Conservation (phyloP, 805 yeast genomes). For the Starmera pachycereana region DNA sequence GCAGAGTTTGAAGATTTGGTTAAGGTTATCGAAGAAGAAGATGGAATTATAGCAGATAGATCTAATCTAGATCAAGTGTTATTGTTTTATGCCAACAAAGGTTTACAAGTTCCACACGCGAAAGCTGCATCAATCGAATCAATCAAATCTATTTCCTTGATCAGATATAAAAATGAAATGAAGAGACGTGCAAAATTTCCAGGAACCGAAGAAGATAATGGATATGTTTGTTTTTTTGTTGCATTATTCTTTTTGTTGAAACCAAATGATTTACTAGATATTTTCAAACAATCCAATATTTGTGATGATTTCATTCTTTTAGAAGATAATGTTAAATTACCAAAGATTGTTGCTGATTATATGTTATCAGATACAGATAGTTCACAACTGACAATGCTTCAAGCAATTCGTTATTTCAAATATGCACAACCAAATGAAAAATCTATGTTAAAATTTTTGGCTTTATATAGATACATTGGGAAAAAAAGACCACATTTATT, state of each 20-base stretch:
- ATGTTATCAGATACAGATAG: slow-evolving; percentile 19
- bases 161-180: slow-evolving; percentile 28
- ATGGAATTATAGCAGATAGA: slow-evolving; percentile 27
- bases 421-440: slow-evolving; percentile 25
- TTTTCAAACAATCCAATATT: slow-evolving; percentile 25
- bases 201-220: slow-evolving; percentile 2
- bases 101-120: slow-evolving; percentile 48
- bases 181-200: slow-evolving; percentile 8
- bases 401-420: slow-evolving; percentile 23
- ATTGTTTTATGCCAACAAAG: slow-evolving; percentile 39
- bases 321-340: slow-evolving; percentile 26
- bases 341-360: slow-evolving; percentile 25
- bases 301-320: slow-evolving; percentile 22
- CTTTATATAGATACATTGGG: slow-evolving; percentile 21
- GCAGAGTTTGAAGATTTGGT: slow-evolving; percentile 30
- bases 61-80: slow-evolving; percentile 44
- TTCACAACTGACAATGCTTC: slow-evolving; percentile 24
- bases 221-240: slow-evolving; percentile 19
- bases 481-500: slow-evolving; percentile 22
- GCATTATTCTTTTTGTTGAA: slow-evolving; percentile 26
- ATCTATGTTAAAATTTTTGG: slow-evolving; percentile 22
- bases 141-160: slow-evolving; percentile 31
- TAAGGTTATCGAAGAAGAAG: slow-evolving; percentile 30
- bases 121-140: slow-evolving; percentile 37
- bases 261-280: slow-evolving; percentile 25